Evolutionary conservation across 192 early-diverging fungal species (phyloP).

Genomic region (Podila horticola): DNA sequence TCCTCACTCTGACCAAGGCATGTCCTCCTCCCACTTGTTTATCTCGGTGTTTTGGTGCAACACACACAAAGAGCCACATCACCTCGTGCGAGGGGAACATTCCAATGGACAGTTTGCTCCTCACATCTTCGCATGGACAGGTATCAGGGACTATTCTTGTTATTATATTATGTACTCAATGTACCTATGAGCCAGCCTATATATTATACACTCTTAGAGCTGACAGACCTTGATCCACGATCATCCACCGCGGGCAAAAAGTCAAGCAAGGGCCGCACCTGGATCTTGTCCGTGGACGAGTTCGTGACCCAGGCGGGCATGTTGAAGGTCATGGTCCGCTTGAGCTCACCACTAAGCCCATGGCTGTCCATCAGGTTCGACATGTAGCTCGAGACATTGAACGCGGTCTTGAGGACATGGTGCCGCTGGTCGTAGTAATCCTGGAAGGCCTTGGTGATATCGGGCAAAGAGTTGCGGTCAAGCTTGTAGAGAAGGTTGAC

Average conservation of each 20-base stretch:
- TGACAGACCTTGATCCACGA: conserved; percentile 16
- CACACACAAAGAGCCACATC: no score
- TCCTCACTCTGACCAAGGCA: no score
- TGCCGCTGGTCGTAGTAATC: conserved; percentile 4
- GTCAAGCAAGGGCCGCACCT: conserved; percentile 28
- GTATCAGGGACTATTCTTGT: no score
- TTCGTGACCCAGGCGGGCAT: conserved; percentile 20
- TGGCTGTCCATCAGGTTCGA: conserved; percentile 40
- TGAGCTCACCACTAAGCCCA: conserved; percentile 27
- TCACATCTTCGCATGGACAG: no score
- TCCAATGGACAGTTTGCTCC: no score
- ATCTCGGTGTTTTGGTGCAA: no score
- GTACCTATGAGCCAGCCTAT: no score
- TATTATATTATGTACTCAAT: no score
- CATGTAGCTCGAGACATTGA: conserved; percentile 13
- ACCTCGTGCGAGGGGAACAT: no score
- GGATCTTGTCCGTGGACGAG: conserved; percentile 18
- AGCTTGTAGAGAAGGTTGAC: conserved; percentile 32
- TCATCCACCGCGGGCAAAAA: conserved; percentile 30
- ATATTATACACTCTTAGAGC: background rate
- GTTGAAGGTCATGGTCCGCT: conserved; percentile 34
- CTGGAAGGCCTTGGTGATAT: conserved; percentile 22
- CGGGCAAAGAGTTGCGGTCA: conserved; percentile 4
- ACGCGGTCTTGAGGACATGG: conserved; percentile 20
- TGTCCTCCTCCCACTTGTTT: no score